These are phyloP conservation scores for Erodium trifolium DNA, from an alignment of 441 rosid genomes.

Conservation along the genomic window DNA sequence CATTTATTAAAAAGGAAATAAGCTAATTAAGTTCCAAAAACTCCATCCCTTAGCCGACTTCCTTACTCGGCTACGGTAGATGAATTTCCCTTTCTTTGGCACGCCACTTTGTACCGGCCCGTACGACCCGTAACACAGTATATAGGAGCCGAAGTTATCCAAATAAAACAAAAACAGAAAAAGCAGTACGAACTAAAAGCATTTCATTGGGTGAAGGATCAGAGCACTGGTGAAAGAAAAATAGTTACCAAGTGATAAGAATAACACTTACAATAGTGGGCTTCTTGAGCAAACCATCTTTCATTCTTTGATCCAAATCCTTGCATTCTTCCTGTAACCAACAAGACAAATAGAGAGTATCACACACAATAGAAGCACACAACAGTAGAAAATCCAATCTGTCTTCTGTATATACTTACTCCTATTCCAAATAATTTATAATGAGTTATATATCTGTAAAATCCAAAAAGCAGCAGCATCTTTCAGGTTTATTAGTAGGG, in stretches of 20 bases:
- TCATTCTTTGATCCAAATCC: conserved; percentile 44
- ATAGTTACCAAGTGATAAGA: neutral
- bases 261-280: conserved; percentile 44
- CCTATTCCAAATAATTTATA: neutral
- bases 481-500: neutral
- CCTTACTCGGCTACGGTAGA: too few species aligned
- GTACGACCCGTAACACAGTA: too few species aligned
- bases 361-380: neutral
- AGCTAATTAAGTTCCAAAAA: too few species aligned
- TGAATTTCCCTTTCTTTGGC: too few species aligned
- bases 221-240: too few species aligned
- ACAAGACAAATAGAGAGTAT: conserved; percentile 20
- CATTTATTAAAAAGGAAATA: too few species aligned
- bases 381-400: neutral
- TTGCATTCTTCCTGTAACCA: conserved; percentile 60
- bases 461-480: neutral
- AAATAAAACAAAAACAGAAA: neutral
- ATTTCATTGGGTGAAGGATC: neutral
- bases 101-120: too few species aligned
- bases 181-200: neutral
- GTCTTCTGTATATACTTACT: neutral
- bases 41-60: too few species aligned
- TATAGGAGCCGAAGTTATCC: neutral
- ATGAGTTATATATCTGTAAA: neutral
- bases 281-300: conserved; percentile 35